Conservation (phyloP, 768 basidiomycete species). For the Zangia roseola region DNA sequence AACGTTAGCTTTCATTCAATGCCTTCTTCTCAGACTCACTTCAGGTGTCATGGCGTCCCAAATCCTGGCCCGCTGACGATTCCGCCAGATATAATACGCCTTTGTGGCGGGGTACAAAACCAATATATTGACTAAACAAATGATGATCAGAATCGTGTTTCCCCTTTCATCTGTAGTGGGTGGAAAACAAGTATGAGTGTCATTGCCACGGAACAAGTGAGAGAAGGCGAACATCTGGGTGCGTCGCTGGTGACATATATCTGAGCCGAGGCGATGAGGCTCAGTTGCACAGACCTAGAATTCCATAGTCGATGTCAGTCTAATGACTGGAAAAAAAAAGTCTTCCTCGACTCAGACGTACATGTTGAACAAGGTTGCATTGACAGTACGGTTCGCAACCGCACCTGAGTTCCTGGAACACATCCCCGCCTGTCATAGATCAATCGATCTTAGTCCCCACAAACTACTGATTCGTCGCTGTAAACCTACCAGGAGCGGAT, state of each 20-base stretch:
- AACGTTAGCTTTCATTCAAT: too few species aligned
- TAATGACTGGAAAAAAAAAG: too few species aligned
- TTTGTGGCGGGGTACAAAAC: conserved; percentile 55
- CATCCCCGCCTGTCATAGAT: conserved; percentile 43
- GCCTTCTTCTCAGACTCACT: conserved; percentile 26
- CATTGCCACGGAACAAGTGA: too few species aligned
- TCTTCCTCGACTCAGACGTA: too few species aligned
- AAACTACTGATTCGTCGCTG: not conserved
- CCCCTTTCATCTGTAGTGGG: conserved; percentile 49
- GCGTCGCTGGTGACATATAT: conserved; percentile 59
- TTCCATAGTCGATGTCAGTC: too few species aligned
- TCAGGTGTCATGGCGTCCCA: conserved; percentile 57
- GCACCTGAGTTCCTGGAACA: conserved; percentile 59
- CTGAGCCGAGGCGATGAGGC: conserved; percentile 45
- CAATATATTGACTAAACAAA: conserved; percentile 49
- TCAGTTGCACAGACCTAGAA: conserved; percentile 42
- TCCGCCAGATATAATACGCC: conserved; percentile 57
- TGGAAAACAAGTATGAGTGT: not conserved
- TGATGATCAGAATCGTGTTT: conserved; percentile 51
- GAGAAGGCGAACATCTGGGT: conserved; percentile 43
- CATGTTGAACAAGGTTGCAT: conserved; percentile 62
- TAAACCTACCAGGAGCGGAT: conserved; percentile 46
- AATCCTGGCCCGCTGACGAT: too few species aligned
- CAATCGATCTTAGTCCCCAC: not conserved
- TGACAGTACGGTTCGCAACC: conserved; percentile 58